Evolutionary conservation across 2,329 filamentous ascomycete genomes (phyloP), one percentile per base, ranked within the genome.

Genomic region (Teratosphaeria viscida): DNA sequence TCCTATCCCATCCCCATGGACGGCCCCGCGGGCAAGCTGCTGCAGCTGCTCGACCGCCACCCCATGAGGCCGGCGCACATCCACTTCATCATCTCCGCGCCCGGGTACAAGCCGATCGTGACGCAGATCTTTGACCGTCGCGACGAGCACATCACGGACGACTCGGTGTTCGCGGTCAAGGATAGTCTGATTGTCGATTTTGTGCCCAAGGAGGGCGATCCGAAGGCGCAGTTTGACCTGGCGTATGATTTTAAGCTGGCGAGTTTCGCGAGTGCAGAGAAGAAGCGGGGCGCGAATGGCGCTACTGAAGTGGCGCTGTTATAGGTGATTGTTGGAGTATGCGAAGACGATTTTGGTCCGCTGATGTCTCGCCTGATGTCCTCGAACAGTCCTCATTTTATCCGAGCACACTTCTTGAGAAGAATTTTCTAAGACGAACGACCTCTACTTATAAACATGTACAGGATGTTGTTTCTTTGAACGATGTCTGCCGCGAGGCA

Each of bases 41-140:
- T 87, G 47, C 67, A 82, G 57, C 67, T 85, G 10, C 73, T 86
- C 65, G 84, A 86, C 62, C 75, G 84, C 61, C 83, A 86, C 71
- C 82, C 83, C 2, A 82, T 78, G 67, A 71, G 84, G 37, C 84
- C 84, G 19, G 84, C 83, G 37, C 84, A 87, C 66, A 86, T 87
- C 60, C 84, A 86, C 47, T 61, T 62, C 59, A 63, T 63, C 27
- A 27, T 79, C 26, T 78, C 79, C 23, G 32, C 77, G 79, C 12
- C 77, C 81, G 81, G 81, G 7, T 85, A 86, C 76, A 87, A 84
- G 67, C 78, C 85, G 0, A 80, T 95, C 55, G 87, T 86, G 0
- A 90, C 88, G 1, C 89, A 94, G 72, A 85, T 94, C 59, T 92
- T 90, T 70, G 87, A 90, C 76, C 79, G 60, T 78, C 82, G 62